Conservation (phyloP, 768 basidiomycete genomes). For the Russula lepida region DNA sequence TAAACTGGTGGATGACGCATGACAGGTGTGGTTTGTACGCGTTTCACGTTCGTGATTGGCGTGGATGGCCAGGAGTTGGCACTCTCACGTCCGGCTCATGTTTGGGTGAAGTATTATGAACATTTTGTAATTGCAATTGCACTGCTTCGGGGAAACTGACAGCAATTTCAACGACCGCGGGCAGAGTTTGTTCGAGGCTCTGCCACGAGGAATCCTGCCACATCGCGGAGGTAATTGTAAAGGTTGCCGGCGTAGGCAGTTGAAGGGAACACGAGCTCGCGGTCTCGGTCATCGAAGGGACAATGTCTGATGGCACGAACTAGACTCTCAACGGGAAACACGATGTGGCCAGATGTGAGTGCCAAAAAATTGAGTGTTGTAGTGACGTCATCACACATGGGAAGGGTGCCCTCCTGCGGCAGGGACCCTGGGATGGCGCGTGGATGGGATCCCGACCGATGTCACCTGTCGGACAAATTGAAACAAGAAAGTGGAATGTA, state of each 20-base stretch:
- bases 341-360: neutral
- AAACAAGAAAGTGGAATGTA: constrained; percentile 11
- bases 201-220: constrained; percentile 4
- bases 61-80: constrained; percentile 12
- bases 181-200: neutral
- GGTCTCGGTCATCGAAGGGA: neutral
- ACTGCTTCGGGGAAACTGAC: neutral
- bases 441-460: constrained; percentile 1
- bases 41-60: constrained; percentile 27
- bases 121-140: neutral
- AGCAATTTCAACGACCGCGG: neutral
- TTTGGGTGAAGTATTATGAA: constrained; percentile 9
- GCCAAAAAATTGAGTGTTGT: constrained; percentile 8
- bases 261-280: neutral
- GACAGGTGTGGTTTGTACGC: neutral
- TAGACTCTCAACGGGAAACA: constrained; percentile 2
- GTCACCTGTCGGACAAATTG: constrained; percentile 15
- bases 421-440: neutral
- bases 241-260: neutral
- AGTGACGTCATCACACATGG: constrained; percentile 18
- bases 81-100: constrained; percentile 1
- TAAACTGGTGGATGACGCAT: constrained; percentile 53
- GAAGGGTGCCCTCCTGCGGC: neutral
- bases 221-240: neutral
- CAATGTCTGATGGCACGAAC: neutral